These are phyloP conservation scores for Naganishia vishniacii DNA, from an alignment of 768 basidiomycete genomes.

Conservation along the genomic window DNA sequence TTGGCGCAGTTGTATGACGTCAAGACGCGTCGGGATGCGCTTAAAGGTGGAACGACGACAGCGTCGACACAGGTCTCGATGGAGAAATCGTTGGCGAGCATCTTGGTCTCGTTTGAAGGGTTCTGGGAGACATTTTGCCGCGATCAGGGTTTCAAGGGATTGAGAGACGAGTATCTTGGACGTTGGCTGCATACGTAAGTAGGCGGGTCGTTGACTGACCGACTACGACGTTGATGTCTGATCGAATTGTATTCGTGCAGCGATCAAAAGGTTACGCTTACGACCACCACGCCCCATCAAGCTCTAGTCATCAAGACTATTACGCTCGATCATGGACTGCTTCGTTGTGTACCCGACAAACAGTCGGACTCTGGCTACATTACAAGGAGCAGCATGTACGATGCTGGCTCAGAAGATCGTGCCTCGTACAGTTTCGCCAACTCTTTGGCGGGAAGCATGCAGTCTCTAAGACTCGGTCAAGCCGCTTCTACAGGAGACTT, in stretches of 20 bases:
- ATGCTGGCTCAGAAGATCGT: constrained; percentile 32
- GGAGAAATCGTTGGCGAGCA: constrained; percentile 68
- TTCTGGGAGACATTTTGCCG: constrained; percentile 72
- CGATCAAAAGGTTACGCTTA: constrained; percentile 59
- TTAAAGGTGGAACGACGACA: neutral
- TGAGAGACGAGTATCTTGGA: constrained; percentile 70
- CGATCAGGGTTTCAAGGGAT: constrained; percentile 67
- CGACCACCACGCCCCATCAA: constrained; percentile 65
- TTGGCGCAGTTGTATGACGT: constrained; percentile 60
- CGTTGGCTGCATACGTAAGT: constrained; percentile 91
- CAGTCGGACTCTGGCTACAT: neutral
- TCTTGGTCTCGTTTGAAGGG: constrained; percentile 68
- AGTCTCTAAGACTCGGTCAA: constrained; percentile 32
- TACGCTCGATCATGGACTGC: constrained; percentile 76
- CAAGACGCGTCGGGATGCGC: constrained; percentile 15
- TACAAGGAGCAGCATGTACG: constrained; percentile 5
- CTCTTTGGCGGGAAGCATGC: constrained; percentile 1
- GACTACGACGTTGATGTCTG: neutral
- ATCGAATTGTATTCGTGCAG: constrained; percentile 14
- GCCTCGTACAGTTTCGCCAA: neutral
- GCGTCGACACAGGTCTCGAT: constrained; percentile 54
- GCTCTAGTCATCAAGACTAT: constrained; percentile 75
- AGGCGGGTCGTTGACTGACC: neutral
- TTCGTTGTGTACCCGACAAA: constrained; percentile 57
- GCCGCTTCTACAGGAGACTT: constrained; percentile 53